These are phyloP conservation scores for Gossypium stocksii DNA, from an alignment of 345 rosid genomes.

Conservation along the genomic window DNA sequence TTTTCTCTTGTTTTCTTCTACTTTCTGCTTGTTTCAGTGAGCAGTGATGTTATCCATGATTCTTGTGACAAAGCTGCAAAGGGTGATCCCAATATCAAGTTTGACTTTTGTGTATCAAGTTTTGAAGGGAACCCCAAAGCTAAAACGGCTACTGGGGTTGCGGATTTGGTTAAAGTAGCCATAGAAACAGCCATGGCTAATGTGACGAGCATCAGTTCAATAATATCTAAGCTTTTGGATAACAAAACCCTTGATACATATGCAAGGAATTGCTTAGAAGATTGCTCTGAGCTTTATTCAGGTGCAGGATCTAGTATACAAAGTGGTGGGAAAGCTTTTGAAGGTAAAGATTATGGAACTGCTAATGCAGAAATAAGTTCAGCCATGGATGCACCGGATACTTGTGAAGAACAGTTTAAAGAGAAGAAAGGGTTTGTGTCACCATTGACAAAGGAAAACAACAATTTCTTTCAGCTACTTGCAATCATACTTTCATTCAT, in stretches of 20 bases:
- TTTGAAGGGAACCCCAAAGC: slow-evolving; percentile 26
- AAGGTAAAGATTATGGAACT: slow-evolving; percentile 21
- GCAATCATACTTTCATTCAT: slow-evolving; percentile 39
- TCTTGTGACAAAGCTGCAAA: slow-evolving; percentile 37
- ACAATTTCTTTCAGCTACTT: slow-evolving; percentile 27
- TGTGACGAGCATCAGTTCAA: slow-evolving; percentile 18
- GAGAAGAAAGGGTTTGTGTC: slow-evolving; percentile 18
- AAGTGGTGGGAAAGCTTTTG: slow-evolving; percentile 17
- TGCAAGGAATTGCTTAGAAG: slow-evolving; percentile 20
- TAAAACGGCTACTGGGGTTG: slow-evolving; percentile 24
- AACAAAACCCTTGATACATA: slow-evolving; percentile 8
- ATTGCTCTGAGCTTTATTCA: slow-evolving; percentile 37
- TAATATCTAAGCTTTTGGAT: slow-evolving; percentile 18
- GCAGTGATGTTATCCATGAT: slow-evolving; percentile 16
- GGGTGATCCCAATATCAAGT: slow-evolving; percentile 19
- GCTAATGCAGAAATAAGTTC: slow-evolving; percentile 28
- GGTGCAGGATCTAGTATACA: slow-evolving; percentile 18
- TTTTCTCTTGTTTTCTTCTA: background rate
- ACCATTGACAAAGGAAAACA: slow-evolving; percentile 28
- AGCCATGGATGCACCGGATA: slow-evolving; percentile 34
- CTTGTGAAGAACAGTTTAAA: slow-evolving; percentile 44
- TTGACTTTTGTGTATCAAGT: slow-evolving; percentile 27
- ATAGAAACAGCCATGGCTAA: slow-evolving; percentile 19
- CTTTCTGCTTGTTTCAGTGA: background rate
- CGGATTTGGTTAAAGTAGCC: slow-evolving; percentile 22